phyloP scores from a whole-genome alignment of 352 stramenopile species.

The Hyaloperonospora arabidopsidis region DNA sequence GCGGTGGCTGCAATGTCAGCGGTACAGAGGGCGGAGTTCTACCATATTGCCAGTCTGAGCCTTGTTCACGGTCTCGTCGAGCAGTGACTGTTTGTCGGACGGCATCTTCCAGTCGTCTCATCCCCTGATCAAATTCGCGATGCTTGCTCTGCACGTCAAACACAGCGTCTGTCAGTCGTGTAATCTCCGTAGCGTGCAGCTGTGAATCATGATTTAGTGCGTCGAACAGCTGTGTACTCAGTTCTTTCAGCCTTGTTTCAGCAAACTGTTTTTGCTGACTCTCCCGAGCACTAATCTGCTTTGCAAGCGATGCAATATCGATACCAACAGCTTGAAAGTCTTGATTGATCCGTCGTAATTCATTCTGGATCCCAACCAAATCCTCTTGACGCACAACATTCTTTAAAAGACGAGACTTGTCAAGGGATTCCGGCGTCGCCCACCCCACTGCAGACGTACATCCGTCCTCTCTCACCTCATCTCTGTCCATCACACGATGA shows the following conservation, averaged over 20 bases:
- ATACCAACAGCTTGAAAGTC: conserved; percentile 25
- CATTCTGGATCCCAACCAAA: conserved; percentile 14
- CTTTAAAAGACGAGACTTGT: background rate
- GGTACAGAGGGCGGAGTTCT: conserved; percentile 1
- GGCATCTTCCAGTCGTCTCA: conserved; percentile 26
- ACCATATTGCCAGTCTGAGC: conserved; percentile 5
- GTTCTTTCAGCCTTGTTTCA: conserved; percentile 22
- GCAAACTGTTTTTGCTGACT: conserved; percentile 28
- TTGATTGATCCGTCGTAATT: conserved; percentile 19
- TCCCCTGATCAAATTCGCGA: conserved; percentile 22
- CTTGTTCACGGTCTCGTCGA: conserved; percentile 11
- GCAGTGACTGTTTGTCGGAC: conserved; percentile 11
- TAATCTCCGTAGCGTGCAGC: conserved; percentile 38
- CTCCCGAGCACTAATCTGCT: conserved; percentile 16
- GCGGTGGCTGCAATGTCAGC: conserved; percentile 4
- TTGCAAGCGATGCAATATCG: conserved; percentile 29
- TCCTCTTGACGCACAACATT: conserved; percentile 22
- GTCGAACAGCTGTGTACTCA: conserved; percentile 37
- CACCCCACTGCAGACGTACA: background rate
- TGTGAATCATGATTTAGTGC: conserved; percentile 35
- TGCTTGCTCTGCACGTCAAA: conserved; percentile 39
- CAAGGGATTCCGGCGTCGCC: background rate
- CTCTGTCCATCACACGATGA: conserved; percentile 4
- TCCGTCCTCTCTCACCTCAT: conserved; percentile 7
- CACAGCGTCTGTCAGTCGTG: conserved; percentile 37